Percentiles rank a stretch among this genome's conserved stretches.
Conservation (phyloP, 2,329 filamentous ascomycete genomes). For the Colletotrichum gigasporum region DNA sequence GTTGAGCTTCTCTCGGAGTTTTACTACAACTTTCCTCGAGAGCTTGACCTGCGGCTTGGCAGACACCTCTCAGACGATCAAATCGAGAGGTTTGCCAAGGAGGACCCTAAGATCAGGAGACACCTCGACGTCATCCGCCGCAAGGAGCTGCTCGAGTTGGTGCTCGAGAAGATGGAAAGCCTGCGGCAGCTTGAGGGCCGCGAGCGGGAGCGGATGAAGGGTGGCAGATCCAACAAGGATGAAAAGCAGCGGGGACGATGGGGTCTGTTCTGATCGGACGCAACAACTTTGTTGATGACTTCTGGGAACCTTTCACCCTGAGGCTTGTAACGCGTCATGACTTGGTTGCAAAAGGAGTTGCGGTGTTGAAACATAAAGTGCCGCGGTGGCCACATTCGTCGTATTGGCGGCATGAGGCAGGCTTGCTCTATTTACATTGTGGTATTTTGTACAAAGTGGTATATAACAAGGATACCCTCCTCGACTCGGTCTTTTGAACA, state of each 20-base stretch:
- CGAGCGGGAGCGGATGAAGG: slow-evolving; percentile 63
- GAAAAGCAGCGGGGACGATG: slow-evolving; percentile 57
- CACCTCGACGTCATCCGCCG: slow-evolving; percentile 92
- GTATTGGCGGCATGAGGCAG: background rate
- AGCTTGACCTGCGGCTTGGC: slow-evolving; percentile 87
- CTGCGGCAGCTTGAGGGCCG: slow-evolving; percentile 83
- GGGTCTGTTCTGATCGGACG: slow-evolving; percentile 54
- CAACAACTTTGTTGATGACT: background rate
- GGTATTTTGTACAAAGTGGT: slow-evolving; percentile 23
- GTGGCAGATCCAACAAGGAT: slow-evolving; percentile 45
- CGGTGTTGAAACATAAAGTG: slow-evolving; percentile 16
- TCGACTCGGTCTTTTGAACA: slow-evolving; percentile 33
- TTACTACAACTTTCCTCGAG: slow-evolving; percentile 96
- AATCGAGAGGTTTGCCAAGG: slow-evolving; percentile 89
- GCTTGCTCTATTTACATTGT: background rate
- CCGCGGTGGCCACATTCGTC: background rate
- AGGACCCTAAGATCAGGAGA: slow-evolving; percentile 88
- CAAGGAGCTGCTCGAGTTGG: slow-evolving; percentile 92
- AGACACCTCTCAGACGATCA: slow-evolving; percentile 81
- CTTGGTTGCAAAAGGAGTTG: slow-evolving; percentile 23
- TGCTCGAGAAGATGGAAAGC: slow-evolving; percentile 95
- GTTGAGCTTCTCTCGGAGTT: slow-evolving; percentile 97
- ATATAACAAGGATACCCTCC: slow-evolving; percentile 40
- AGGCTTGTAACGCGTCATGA: slow-evolving; percentile 25
- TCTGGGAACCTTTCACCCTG: background rate